Conservation (phyloP, 352 stramenopile species). For the Phytophthora hybrid region DNA sequence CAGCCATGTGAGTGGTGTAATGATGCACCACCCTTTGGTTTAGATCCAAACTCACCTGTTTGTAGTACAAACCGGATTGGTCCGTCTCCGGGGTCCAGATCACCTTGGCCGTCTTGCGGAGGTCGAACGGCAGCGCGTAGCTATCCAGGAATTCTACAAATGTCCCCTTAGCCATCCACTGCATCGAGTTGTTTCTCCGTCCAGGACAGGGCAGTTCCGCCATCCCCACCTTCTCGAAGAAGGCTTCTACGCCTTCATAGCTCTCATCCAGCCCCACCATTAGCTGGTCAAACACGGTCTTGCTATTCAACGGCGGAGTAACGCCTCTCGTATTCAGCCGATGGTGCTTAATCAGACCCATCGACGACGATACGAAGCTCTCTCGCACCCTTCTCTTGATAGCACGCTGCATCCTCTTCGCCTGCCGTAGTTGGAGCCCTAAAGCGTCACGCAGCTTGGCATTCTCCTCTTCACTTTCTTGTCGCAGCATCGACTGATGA, state of each 20-base stretch:
- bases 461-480: constrained; percentile 29
- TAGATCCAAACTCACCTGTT: constrained; percentile 20
- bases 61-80: background rate
- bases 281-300: constrained; percentile 28
- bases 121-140: constrained; percentile 29
- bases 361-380: constrained; percentile 17
- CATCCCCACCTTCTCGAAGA: constrained; percentile 20
- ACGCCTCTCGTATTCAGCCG: constrained; percentile 25
- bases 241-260: constrained; percentile 15
- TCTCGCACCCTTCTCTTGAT: constrained; percentile 32
- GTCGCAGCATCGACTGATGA: constrained; percentile 24
- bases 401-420: constrained; percentile 28
- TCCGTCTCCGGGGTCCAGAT: constrained; percentile 20
- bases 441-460: constrained; percentile 18
- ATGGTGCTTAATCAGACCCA: constrained; percentile 16
- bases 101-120: constrained; percentile 19
- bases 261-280: constrained; percentile 20
- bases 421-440: constrained; percentile 25
- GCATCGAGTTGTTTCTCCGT: constrained; percentile 21
- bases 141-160: constrained; percentile 35
- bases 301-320: constrained; percentile 26
- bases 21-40: no score
- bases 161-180: background rate
- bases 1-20: no score
- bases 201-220: constrained; percentile 19